phyloP scores from a whole-genome alignment of 164 flowering plant species.

The Dillenia turbinata region DNA sequence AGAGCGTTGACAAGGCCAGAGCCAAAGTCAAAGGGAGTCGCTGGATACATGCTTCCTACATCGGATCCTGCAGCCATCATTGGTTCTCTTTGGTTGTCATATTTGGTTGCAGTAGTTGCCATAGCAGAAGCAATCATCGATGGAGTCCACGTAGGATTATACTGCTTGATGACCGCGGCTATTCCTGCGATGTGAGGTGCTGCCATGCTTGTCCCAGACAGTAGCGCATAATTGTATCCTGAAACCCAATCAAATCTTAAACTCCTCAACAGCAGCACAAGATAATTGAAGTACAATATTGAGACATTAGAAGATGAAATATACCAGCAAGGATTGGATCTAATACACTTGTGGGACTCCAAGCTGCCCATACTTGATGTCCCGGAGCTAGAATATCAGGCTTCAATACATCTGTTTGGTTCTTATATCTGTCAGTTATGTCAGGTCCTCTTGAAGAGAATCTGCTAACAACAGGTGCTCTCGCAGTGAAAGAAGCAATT shows the following conservation, averaged over 20 bases:
- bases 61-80: constrained; percentile 70
- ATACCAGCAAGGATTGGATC: constrained; percentile 65
- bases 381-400: constrained; percentile 96
- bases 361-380: constrained; percentile 88
- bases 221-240: constrained; percentile 67
- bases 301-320: not conserved
- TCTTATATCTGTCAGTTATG: constrained; percentile 39
- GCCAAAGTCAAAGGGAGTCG: constrained; percentile 74
- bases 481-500: constrained; percentile 44
- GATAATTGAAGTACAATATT: too few species aligned
- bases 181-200: constrained; percentile 87
- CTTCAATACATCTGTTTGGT: constrained; percentile 66
- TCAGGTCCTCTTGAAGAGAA: constrained; percentile 95
- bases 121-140: constrained; percentile 94
- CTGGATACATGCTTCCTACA: constrained; percentile 32
- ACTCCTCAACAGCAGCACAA: not conserved
- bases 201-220: constrained; percentile 98
- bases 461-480: constrained; percentile 78
- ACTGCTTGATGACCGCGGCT: constrained; percentile 81
- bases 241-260: not conserved
- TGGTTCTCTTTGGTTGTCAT: constrained; percentile 52
- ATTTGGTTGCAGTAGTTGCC: constrained; percentile 65
- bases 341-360: constrained; percentile 76
- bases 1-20: constrained; percentile 66
- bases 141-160: constrained; percentile 79